These are phyloP conservation scores for Fagus sylvatica DNA, from an alignment of 306 rosid genomes.

Conservation along the genomic window DNA sequence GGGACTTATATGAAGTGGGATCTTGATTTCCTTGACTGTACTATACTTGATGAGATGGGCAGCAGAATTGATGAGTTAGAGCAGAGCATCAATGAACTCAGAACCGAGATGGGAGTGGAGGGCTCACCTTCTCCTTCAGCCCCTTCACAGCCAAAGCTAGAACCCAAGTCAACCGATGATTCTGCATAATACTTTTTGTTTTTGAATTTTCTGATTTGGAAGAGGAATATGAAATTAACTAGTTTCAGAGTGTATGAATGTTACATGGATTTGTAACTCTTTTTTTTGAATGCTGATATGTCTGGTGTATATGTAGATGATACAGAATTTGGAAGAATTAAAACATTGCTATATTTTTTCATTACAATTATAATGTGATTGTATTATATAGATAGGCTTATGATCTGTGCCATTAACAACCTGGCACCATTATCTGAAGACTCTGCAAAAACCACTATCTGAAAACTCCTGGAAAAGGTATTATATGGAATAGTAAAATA, in stretches of 20 bases:
- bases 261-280: conserved; percentile 7
- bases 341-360: not conserved
- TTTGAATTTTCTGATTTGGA: not conserved
- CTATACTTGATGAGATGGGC: conserved; percentile 56
- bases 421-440: not conserved
- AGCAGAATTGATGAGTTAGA: conserved; percentile 50
- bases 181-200: conserved; percentile 16
- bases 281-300: not conserved
- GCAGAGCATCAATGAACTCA: conserved; percentile 51
- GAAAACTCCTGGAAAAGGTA: not conserved
- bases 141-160: conserved; percentile 24
- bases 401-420: conserved; percentile 8
- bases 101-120: conserved; percentile 44
- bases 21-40: conserved; percentile 30
- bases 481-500: not conserved
- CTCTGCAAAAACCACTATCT: not conserved
- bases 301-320: not conserved
- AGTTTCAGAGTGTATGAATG: not conserved
- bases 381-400: not conserved
- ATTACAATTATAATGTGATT: not conserved
- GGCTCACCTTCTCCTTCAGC: conserved; percentile 29
- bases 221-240: not conserved
- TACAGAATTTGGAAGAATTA: not conserved
- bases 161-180: conserved; percentile 32
- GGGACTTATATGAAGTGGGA: not conserved